phyloP scores from a whole-genome alignment of 441 rosid genomes.

The Rhodomyrtus psidioides region DNA sequence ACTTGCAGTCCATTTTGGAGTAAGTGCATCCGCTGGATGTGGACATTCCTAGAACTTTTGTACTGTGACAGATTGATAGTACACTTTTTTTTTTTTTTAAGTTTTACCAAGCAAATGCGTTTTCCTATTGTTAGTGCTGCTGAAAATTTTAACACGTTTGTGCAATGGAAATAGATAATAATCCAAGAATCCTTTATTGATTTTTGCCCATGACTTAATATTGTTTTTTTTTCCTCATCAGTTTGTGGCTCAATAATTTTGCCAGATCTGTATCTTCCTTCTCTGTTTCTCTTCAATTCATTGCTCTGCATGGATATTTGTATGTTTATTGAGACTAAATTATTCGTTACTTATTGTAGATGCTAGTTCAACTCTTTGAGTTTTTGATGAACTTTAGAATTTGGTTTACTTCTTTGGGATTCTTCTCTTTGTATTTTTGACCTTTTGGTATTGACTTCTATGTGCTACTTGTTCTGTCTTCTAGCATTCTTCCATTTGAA shows the following conservation, averaged over 20 bases:
- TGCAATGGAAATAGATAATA: not conserved
- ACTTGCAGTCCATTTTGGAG: not conserved
- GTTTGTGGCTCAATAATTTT: not conserved
- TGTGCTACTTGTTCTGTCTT: not conserved
- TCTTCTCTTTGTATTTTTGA: not conserved
- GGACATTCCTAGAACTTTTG: not conserved
- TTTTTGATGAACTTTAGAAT: not conserved
- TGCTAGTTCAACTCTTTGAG: not conserved
- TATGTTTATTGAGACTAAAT: not conserved
- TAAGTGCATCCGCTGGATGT: not conserved
- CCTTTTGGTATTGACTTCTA: not conserved
- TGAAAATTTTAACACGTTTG: not conserved
- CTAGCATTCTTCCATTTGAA: not conserved
- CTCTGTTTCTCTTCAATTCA: not conserved
- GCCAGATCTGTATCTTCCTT: not conserved
- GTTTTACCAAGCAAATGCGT: not conserved
- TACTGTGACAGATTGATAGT: not conserved
- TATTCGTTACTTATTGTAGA: not conserved
- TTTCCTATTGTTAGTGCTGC: not conserved
- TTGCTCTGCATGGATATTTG: not conserved
- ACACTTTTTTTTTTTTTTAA: not conserved
- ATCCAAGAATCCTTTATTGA: not conserved
- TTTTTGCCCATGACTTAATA: not conserved
- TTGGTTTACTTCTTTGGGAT: not conserved
- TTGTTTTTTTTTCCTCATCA: not conserved